phyloP scores from a whole-genome alignment of 140 eudicot species.

The Anethum foeniculum region DNA sequence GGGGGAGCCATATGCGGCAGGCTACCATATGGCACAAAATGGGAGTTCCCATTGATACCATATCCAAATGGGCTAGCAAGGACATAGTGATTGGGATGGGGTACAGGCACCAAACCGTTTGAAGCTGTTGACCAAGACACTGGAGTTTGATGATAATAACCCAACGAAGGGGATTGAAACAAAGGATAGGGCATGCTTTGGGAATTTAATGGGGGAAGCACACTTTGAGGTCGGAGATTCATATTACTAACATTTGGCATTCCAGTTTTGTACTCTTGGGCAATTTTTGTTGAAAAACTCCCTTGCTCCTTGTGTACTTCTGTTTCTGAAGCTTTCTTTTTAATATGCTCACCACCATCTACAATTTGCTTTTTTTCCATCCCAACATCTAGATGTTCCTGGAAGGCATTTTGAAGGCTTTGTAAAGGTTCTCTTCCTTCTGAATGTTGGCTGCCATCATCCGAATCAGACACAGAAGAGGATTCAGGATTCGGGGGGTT shows the following conservation, averaged over 20 bases:
- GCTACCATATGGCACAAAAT: slow-evolving; percentile 55
- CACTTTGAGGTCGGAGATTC: slow-evolving; percentile 33
- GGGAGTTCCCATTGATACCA: slow-evolving; percentile 52
- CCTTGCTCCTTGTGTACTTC: slow-evolving; percentile 12
- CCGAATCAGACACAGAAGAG: slow-evolving; percentile 53
- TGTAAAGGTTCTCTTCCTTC: slow-evolving; percentile 46
- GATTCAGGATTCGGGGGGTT: slow-evolving; percentile 56
- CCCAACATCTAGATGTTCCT: slow-evolving; percentile 16
- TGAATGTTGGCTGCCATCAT: slow-evolving; percentile 53
- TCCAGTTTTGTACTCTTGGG: slow-evolving; percentile 24
- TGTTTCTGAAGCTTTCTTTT: not conserved
- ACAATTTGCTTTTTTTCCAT: slow-evolving; percentile 13
- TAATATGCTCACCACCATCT: slow-evolving; percentile 25
- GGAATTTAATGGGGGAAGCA: slow-evolving; percentile 44
- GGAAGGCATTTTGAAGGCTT: slow-evolving; percentile 17
- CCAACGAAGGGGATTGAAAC: slow-evolving; percentile 66
- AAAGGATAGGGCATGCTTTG: slow-evolving; percentile 63
- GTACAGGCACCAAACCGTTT: slow-evolving; percentile 55
- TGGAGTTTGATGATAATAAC: slow-evolving; percentile 62
- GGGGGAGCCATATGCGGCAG: slow-evolving; percentile 61
- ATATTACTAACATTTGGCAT: slow-evolving; percentile 21
- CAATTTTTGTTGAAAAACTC: slow-evolving; percentile 21
- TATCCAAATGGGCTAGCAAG: slow-evolving; percentile 55
- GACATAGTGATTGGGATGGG: slow-evolving; percentile 66
- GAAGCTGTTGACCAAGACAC: slow-evolving; percentile 66